Percentiles rank a stretch among this genome's conserved stretches.
Conservation (phyloP, 345 rosid species). For the Eucalyptus shirleyi region DNA sequence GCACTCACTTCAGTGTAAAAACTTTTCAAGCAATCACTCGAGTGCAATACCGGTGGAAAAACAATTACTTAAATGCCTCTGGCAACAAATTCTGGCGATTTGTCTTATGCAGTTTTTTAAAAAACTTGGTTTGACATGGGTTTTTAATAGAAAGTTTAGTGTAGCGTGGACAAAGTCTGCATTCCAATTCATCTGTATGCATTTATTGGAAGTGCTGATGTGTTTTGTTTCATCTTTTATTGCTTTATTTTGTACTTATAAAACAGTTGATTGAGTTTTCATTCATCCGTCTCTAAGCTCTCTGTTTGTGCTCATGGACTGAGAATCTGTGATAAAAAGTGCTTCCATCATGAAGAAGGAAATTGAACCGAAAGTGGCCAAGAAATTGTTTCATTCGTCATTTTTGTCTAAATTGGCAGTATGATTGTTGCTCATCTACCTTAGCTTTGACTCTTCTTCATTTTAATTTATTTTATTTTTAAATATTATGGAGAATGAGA, state of each 20-base stretch:
- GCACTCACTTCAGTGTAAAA: neutral
- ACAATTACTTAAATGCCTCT: neutral
- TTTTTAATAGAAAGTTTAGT: neutral
- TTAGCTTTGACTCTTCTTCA: neutral
- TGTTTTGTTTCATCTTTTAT: neutral
- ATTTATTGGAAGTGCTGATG: neutral
- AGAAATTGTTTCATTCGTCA: neutral
- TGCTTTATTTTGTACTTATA: neutral
- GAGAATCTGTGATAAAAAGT: neutral
- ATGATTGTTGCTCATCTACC: neutral
- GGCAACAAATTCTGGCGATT: neutral
- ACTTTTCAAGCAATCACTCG: neutral
- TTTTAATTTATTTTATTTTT: neutral
- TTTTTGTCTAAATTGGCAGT: neutral
- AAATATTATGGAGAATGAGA: neutral
- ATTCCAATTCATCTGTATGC: neutral
- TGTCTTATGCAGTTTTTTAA: neutral
- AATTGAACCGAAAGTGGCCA: neutral
- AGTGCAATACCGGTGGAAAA: neutral
- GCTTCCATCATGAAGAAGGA: neutral
- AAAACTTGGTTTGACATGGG: neutral
- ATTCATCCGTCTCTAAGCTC: neutral
- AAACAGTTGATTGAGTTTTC: neutral
- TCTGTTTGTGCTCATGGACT: neutral
- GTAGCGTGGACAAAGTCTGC: neutral